These are phyloP conservation scores for Colletotrichum horii DNA, from an alignment of 2,329 filamentous ascomycete species.

Conservation along the genomic window DNA sequence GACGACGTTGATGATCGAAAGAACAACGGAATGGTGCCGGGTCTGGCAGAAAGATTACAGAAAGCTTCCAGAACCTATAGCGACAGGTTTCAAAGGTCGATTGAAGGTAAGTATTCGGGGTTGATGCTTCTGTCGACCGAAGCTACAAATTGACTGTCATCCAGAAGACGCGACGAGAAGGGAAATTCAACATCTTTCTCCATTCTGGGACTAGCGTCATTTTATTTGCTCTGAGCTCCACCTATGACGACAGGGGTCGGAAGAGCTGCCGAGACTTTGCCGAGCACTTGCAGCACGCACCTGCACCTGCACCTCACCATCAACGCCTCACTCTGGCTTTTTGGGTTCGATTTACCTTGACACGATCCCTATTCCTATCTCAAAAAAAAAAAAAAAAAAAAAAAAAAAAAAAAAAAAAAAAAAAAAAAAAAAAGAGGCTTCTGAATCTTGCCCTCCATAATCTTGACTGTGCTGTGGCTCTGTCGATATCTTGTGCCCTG, in stretches of 20 bases:
- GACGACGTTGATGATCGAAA: background rate
- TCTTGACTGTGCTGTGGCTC: background rate
- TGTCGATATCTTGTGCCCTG: background rate
- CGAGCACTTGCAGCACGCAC: background rate
- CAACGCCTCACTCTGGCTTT: background rate
- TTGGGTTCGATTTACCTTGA: background rate
- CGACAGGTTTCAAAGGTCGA: background rate
- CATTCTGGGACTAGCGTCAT: background rate
- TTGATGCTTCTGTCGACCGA: background rate
- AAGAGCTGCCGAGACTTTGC: background rate
- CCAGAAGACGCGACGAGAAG: slow-evolving; percentile 16
- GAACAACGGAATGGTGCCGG: background rate
- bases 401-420: too few relatives aligned
- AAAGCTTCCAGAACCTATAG: background rate
- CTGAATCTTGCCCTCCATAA: background rate
- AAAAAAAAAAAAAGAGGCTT: too few relatives aligned
- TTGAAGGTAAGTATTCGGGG: background rate
- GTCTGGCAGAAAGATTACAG: background rate
- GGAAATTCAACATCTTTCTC: background rate
- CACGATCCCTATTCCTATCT: background rate
- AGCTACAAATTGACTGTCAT: background rate
- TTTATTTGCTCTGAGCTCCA: background rate
- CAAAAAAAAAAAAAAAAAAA: too few relatives aligned
- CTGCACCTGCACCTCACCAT: background rate
- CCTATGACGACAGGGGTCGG: background rate